A percentile compares a stretch with the other conserved stretches of the same genome.
phyloP scores from a whole-genome alignment of 805 yeast genomes.

The Scheffersomyces stipitis region DNA sequence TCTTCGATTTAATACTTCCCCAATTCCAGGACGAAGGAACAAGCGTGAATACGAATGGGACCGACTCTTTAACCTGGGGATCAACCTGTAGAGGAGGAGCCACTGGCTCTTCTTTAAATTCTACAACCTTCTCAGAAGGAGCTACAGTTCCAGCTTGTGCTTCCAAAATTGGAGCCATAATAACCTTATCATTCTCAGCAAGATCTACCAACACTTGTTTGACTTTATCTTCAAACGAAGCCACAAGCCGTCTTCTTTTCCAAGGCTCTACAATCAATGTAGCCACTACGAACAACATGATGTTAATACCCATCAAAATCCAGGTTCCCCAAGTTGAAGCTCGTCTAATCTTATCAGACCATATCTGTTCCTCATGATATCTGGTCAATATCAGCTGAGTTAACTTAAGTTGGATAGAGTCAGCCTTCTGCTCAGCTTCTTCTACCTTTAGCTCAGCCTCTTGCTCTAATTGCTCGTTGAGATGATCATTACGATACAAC shows the following conservation, averaged over 20 bases:
- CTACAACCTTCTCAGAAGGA: conserved; percentile 1
- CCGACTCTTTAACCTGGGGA: not conserved
- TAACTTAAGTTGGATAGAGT: conserved; percentile 64
- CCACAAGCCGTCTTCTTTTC: conserved; percentile 80
- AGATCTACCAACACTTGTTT: conserved; percentile 33
- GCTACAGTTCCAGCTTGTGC: not conserved
- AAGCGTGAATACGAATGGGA: not conserved
- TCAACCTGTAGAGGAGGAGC: not conserved
- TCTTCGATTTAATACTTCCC: conserved; percentile 7
- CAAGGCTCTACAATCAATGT: conserved; percentile 93
- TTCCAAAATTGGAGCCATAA: not conserved
- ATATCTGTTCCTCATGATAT: conserved; percentile 94
- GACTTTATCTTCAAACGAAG: conserved; percentile 80
- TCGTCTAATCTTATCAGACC: conserved; percentile 95
- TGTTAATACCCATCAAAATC: conserved; percentile 82
- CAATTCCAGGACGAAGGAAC: conserved; percentile 9
- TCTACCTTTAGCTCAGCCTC: conserved; percentile 49
- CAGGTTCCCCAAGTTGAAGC: conserved; percentile 98
- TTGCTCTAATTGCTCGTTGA: conserved; percentile 60
- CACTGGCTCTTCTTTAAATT: not conserved
- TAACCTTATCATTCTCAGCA: conserved; percentile 5
- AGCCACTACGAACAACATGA: conserved; percentile 72
- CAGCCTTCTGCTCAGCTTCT: conserved; percentile 60
- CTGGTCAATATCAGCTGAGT: conserved; percentile 79
- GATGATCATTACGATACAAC: conserved; percentile 78